Conservation (phyloP, 768 basidiomycete species). For the Lyophyllum semitale region DNA sequence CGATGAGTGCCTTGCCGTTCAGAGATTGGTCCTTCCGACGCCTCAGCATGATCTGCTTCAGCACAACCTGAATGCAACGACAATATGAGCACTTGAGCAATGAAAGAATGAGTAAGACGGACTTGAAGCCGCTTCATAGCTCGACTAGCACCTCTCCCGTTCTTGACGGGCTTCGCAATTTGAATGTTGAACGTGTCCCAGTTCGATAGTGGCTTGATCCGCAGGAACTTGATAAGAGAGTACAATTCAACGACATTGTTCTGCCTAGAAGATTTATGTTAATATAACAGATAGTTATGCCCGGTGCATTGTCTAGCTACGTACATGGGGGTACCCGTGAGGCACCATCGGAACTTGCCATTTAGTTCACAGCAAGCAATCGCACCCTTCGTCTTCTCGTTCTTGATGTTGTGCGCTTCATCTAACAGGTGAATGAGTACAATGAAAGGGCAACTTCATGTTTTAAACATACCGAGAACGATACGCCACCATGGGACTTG, state of each 20-base stretch:
- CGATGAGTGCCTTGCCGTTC: constrained; percentile 81
- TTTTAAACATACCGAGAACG: constrained; percentile 66
- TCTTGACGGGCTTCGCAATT: constrained; percentile 81
- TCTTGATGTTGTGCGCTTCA: constrained; percentile 95
- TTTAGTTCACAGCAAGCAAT: constrained; percentile 78
- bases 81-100: background rate
- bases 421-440: constrained; percentile 44
- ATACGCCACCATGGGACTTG: constrained; percentile 81
- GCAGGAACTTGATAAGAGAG: constrained; percentile 87
- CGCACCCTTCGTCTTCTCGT: constrained; percentile 74
- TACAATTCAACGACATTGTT: constrained; percentile 91
- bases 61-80: constrained; percentile 54
- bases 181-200: constrained; percentile 78
- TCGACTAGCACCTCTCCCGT: constrained; percentile 52
- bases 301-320: constrained; percentile 13
- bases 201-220: constrained; percentile 77
- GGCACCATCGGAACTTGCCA: constrained; percentile 82
- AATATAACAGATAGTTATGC: constrained; percentile 30
- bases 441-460: background rate
- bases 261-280: constrained; percentile 51
- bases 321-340: constrained; percentile 83
- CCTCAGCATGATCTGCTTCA: constrained; percentile 87
- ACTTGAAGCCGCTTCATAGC: constrained; percentile 89
- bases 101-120: background rate
- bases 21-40: constrained; percentile 73